A percentile compares a stretch with the other conserved stretches of the same genome.
Conservation (phyloP, 768 basidiomycete species). For the Rhizopogon vesiculosus region DNA sequence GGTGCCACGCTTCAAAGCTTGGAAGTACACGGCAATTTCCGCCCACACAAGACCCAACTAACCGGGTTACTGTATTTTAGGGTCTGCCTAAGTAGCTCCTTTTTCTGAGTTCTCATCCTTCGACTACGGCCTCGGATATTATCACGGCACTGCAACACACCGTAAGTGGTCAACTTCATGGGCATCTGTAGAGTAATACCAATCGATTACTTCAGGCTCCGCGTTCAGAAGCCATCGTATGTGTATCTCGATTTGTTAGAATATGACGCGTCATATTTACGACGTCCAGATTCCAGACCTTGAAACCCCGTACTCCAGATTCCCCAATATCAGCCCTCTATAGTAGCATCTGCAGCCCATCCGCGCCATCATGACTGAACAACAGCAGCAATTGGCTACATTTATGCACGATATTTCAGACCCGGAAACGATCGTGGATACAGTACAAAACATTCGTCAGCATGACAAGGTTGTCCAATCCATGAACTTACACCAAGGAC, state of each 20-base stretch:
- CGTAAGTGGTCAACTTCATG: too few relatives aligned
- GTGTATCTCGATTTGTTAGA: not conserved
- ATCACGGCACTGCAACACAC: too few relatives aligned
- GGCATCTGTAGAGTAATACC: too few relatives aligned
- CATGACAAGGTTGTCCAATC: constrained; percentile 10
- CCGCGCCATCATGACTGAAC: constrained; percentile 12
- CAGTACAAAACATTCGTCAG: constrained; percentile 4
- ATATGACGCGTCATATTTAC: too few relatives aligned
- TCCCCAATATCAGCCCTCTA: constrained; percentile 11
- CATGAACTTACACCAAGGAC: constrained; percentile 15
- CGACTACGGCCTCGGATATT: too few relatives aligned
- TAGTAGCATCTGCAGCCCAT: not conserved
- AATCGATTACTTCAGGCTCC: not conserved
- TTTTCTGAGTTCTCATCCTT: too few relatives aligned
- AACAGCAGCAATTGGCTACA: constrained; percentile 11
- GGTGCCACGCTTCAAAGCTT: too few relatives aligned
- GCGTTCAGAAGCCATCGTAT: not conserved
- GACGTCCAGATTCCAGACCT: constrained; percentile 9
- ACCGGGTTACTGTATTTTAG: too few relatives aligned
- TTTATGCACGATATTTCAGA: constrained; percentile 8
- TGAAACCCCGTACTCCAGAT: constrained; percentile 15
- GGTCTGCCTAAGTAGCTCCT: too few relatives aligned
- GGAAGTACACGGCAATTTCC: too few relatives aligned
- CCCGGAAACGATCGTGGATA: constrained; percentile 11
- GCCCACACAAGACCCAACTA: too few relatives aligned